Percentiles rank a stretch among this genome's conserved stretches.
Evolutionary conservation across 208 protist genomes (phyloP).

Genomic region (Wallacemonas sp.): DNA sequence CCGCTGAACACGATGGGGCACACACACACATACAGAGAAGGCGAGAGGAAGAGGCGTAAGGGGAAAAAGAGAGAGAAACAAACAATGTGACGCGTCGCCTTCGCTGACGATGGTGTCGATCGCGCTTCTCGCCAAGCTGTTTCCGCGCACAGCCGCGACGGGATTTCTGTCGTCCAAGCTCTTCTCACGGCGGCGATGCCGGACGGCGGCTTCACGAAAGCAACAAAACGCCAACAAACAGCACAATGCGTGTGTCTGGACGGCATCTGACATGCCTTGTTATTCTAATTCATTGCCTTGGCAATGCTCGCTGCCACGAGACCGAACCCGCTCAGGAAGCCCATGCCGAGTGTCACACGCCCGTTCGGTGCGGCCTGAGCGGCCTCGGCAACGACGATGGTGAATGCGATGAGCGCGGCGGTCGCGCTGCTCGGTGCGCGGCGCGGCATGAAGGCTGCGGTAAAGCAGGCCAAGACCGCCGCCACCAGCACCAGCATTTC

Average conservation of each 20-base stretch:
- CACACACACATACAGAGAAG: neutral
- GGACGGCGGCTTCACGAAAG: too few relatives aligned
- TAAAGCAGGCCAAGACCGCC: constrained; percentile 40
- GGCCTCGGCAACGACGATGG: constrained; percentile 40
- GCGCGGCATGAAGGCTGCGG: constrained; percentile 60
- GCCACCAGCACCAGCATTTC: constrained; percentile 39
- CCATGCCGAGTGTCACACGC: constrained; percentile 35
- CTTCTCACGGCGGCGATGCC: too few relatives aligned
- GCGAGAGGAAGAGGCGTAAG: neutral
- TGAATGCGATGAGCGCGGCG: constrained; percentile 35
- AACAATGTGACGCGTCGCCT: neutral
- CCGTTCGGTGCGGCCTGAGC: constrained; percentile 9
- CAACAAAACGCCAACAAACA: too few relatives aligned
- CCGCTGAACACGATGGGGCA: too few relatives aligned
- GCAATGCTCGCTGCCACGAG: constrained; percentile 31
- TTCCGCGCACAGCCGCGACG: too few relatives aligned
- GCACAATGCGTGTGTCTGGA: too few relatives aligned
- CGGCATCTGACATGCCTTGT: too few relatives aligned
- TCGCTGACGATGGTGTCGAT: too few relatives aligned
- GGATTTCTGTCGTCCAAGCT: too few relatives aligned
- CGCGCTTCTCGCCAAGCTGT: too few relatives aligned
- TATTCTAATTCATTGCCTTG: constrained; percentile 11
- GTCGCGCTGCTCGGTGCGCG: constrained; percentile 25
- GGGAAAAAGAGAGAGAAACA: neutral
- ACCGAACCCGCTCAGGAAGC: constrained; percentile 29